Base-by-base conservation (phyloP, 306 rosid genomes). In the Fragaria nilgerrensis region DNA sequence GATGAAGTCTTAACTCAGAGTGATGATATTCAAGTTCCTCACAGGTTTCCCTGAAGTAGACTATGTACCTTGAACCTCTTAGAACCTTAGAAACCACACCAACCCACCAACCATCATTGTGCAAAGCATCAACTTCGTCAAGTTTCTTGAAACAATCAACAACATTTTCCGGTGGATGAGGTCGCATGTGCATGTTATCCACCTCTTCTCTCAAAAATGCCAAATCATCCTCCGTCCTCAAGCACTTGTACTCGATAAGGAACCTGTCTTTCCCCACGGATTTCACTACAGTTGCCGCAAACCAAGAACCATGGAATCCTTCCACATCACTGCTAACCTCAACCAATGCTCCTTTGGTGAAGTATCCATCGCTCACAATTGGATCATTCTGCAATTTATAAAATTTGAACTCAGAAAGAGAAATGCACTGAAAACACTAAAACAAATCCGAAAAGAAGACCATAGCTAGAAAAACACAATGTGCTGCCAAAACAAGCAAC, bases 271-370 rank as follows among this genome's bases (percentile, higher is more conserved):
- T 22, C 14, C 79, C 70, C 55, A 74, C 27, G 2, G 66, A 53
- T 69, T 77, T 52, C 49, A 82, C 74, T 0, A 82, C 56, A 43
- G 73, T 79, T 22, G 82, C 86, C 27, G 80, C 52, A 74, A 85
- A 85, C 88, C 88, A 85, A 82, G 86, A 82, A 53, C 88, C 88
- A 37, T 44, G 72, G 23, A 85, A 85, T 45, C 88, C 88, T 44
- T 85, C 86, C 27, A 82, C 88, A 15, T 85, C 88, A 64, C 80
- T 85, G 73, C 82, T 77, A 12, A 82, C 84, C 69, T 85, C 88
- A 61, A 85, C 82, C 4, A 13, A 6, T 8, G 80, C 50, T 77
- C 82, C 86, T 20, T 85, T 77, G 58, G 49, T 55, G 78, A 73
- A 79, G 34, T 17, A 73, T 45, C 68, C 76, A n/a, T 53, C 29